Evolutionary conservation across 768 basidiomycete genomes (phyloP).

Genomic region (Udeniomyces megalosporus): DNA sequence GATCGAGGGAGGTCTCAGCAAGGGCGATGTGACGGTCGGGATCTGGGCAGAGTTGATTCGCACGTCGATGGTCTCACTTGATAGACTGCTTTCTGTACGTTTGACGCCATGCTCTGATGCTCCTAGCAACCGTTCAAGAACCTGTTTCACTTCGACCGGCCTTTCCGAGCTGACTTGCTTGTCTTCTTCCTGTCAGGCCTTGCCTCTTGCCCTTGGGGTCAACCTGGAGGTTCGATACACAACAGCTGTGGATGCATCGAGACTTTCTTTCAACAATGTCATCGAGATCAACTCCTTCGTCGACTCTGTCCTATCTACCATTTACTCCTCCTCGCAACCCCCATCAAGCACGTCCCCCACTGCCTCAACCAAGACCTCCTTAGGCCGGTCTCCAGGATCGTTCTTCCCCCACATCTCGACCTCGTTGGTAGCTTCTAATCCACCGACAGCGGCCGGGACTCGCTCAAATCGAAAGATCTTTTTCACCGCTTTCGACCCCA

Average conservation of each 20-base stretch:
- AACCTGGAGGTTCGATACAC: constrained; percentile 73
- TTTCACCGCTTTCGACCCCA: constrained; percentile 83
- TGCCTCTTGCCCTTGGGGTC: constrained; percentile 43
- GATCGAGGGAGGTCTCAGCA: background rate
- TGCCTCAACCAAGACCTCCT: background rate
- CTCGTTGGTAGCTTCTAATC: background rate
- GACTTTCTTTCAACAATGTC: constrained; percentile 37
- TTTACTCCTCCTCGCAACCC: constrained; percentile 46
- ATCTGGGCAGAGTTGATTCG: constrained; percentile 31
- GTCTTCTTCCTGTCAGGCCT: constrained; percentile 16
- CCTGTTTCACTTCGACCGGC: background rate
- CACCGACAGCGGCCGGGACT: background rate
- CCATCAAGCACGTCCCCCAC: background rate
- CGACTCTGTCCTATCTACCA: constrained; percentile 65
- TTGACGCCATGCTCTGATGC: background rate
- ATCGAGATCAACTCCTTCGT: constrained; percentile 65
- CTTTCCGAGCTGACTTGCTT: constrained; percentile 4
- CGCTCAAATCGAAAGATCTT: constrained; percentile 55
- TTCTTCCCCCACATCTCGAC: background rate
- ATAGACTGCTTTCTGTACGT: constrained; percentile 56
- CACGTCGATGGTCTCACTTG: constrained; percentile 47
- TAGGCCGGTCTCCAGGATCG: constrained; percentile 18
- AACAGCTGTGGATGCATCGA: constrained; percentile 36
- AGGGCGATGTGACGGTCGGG: constrained; percentile 15
- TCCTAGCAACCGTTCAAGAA: background rate